Base-by-base conservation (phyloP, 2,329 filamentous ascomycete species). In the Elsinoe arachidis region DNA sequence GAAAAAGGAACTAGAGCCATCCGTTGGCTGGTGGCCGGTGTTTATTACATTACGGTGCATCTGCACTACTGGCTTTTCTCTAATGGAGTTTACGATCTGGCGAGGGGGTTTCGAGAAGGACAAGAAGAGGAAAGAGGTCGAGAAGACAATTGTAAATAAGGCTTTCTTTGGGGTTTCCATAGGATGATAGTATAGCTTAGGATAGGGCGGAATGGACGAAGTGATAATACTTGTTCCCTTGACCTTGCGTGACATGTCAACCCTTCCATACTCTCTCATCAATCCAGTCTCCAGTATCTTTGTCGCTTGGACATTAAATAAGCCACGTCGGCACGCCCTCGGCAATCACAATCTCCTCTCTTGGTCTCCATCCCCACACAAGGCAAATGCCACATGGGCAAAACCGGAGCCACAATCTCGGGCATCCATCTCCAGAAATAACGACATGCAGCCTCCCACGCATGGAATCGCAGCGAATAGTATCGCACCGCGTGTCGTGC, bases 401-500 rank as follows among this genome's bases (percentile, higher is more conserved):
- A 53, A 53, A 4, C 49, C 34, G 49, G 49, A 53, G 34, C 49
- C 49, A 53, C 46, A 51, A n/a, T 34, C 35, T 53, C 49, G 49
- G 49, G 49, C 49, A 53, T 37, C 49, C 49, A 39, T 53, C 26
- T 30, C 14, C 49, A 38, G 11, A 37, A 26, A 53, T 9, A 26
- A 39, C 33, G 41, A 46, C 41, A 46, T 46, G 41, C 41, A 46
- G 41, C 26, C 26, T 30, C 26, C 26, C 26, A 30, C 26, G 26
- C 26, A 30, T 19, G 15, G 10, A 34, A 12, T 3, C 7, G 6
- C 49, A 53, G 49, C 49, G 49, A 53, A 53, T 53, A 17, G 49
- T 53, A 39, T 53, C 30, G 49, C 34, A 53, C 34, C 49, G 49
- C 49, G 49, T 53, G 49, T 53, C 49, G 10, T 53, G 49, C 49